Evolutionary conservation across 2,329 filamentous ascomycete genomes (phyloP).

Genomic region (Alternaria incomplexa): DNA sequence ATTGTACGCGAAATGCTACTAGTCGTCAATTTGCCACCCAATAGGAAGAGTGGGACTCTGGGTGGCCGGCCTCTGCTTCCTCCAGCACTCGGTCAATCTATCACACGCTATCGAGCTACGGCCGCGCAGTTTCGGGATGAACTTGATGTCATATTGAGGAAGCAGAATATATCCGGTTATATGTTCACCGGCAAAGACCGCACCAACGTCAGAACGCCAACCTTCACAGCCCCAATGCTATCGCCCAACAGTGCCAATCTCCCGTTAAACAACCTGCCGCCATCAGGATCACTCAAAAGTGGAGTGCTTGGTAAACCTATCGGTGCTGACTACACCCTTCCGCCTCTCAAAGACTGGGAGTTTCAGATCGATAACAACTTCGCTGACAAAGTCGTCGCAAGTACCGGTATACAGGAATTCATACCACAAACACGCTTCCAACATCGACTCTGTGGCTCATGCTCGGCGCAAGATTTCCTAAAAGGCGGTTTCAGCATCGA

Average conservation of each 20-base stretch:
- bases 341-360: constrained; percentile 14
- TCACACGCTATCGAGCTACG: constrained; percentile 15
- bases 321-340: constrained; percentile 7
- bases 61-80: neutral
- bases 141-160: constrained; percentile 11
- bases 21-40: constrained; percentile 9
- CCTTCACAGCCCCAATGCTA: neutral
- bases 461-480: constrained; percentile 10
- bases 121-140: constrained; percentile 14
- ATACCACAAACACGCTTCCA: neutral
- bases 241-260: neutral
- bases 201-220: neutral
- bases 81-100: neutral
- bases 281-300: neutral
- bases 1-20: constrained; percentile 14
- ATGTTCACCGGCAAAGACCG: constrained; percentile 8
- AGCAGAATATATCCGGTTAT: neutral
- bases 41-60: neutral
- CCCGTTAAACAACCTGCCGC: neutral
- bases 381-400: neutral
- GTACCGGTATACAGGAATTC: neutral
- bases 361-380: constrained; percentile 20
- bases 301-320: constrained; percentile 1
- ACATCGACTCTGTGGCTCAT: constrained; percentile 2
- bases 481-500: constrained; percentile 5